Conservation (phyloP, 2,329 filamentous ascomycete species). For the Aspergillus uvarum region DNA sequence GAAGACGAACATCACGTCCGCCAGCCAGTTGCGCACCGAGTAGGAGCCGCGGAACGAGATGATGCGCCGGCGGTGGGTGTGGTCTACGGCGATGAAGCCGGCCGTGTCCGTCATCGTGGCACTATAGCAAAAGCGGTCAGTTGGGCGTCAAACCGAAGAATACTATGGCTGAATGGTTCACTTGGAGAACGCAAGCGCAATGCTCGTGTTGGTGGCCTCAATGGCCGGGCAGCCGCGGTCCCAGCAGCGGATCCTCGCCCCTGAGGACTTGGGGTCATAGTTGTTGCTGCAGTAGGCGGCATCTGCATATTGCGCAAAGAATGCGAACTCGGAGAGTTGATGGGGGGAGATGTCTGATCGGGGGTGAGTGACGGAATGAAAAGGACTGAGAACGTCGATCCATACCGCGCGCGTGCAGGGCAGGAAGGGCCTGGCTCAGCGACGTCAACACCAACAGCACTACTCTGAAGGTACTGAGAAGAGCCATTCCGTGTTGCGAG, state of each 20-base stretch:
- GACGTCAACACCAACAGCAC: not conserved
- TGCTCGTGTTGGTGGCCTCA: constrained; percentile 31
- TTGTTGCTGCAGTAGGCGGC: constrained; percentile 51
- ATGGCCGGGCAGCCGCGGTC: constrained; percentile 48
- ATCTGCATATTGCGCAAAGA: constrained; percentile 52
- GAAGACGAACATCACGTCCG: constrained; percentile 29
- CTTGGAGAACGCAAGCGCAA: constrained; percentile 50
- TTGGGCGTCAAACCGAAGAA: too few species aligned
- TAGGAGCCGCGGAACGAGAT: constrained; percentile 41
- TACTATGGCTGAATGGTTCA: constrained; percentile 25
- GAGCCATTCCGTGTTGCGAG: not conserved
- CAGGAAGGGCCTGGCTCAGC: not conserved
- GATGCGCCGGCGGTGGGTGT: constrained; percentile 41
- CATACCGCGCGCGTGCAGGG: not conserved
- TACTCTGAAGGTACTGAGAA: not conserved
- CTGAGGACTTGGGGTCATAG: constrained; percentile 39
- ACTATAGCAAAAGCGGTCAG: not conserved
- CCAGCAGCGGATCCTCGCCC: constrained; percentile 44
- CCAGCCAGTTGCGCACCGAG: constrained; percentile 33
- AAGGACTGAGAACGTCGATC: not conserved
- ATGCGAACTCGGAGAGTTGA: constrained; percentile 31
- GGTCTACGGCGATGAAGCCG: constrained; percentile 50
- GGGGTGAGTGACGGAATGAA: not conserved
- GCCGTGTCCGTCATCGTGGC: constrained; percentile 42
- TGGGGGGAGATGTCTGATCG: not conserved